phyloP scores from a whole-genome alignment of 805 yeast species.

The Candida oleophila region DNA sequence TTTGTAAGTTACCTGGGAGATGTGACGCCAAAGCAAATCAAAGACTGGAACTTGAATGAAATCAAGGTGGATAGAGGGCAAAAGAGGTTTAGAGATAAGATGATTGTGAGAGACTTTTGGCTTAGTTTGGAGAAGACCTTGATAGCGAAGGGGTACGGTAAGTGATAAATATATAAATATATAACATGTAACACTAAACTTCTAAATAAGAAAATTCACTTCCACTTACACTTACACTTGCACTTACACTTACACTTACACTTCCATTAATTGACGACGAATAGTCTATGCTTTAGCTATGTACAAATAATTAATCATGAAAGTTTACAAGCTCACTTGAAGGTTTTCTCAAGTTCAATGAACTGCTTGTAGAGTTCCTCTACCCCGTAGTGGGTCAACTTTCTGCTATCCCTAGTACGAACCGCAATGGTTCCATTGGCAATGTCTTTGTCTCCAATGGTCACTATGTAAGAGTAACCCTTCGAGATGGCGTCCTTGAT shows the following conservation, averaged over 20 bases:
- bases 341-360: slow-evolving; percentile 52
- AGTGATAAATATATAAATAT: slow-evolving; percentile 7
- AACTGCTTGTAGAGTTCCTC: slow-evolving; percentile 57
- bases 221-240: too few relatives aligned
- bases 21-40: slow-evolving; percentile 67
- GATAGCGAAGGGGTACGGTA: slow-evolving; percentile 59
- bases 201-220: too few relatives aligned
- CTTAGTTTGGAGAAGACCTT: slow-evolving; percentile 73
- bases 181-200: too few relatives aligned
- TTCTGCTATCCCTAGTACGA: slow-evolving; percentile 54
- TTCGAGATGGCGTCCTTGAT: slow-evolving; percentile 73
- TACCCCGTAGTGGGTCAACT: slow-evolving; percentile 40
- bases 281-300: not conserved
- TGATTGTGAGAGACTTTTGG: slow-evolving; percentile 86
- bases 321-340: slow-evolving; percentile 27
- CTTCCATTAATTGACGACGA: too few relatives aligned
- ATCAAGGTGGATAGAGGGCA: slow-evolving; percentile 73
- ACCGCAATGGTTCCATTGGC: slow-evolving; percentile 59
- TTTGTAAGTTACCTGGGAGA: slow-evolving; percentile 78
- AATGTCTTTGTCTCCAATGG: slow-evolving; percentile 85
- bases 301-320: slow-evolving; percentile 5
- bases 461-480: slow-evolving; percentile 77
- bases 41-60: slow-evolving; percentile 86
- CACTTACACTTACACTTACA: too few relatives aligned
- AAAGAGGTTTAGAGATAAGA: slow-evolving; percentile 84